phyloP scores from a whole-genome alignment of 805 yeast genomes.

The Saccharomycopsis guyanensis region DNA sequence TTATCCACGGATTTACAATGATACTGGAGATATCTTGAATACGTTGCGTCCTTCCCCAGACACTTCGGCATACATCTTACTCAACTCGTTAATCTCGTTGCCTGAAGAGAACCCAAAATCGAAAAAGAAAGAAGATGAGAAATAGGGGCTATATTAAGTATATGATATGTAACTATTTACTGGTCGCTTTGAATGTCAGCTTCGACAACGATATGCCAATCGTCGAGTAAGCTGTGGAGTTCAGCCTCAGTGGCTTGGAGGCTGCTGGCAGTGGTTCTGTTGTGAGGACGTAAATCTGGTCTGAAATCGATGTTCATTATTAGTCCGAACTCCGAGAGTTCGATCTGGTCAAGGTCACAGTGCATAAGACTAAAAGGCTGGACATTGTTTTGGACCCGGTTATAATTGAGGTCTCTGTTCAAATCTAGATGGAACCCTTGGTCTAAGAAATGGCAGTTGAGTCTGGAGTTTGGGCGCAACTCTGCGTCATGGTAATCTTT shows the following conservation, averaged over 20 bases:
- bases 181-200: too few species aligned
- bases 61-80: slow-evolving; percentile 13
- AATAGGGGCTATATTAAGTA: too few species aligned
- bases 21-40: slow-evolving; percentile 15
- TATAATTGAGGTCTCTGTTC: slow-evolving; percentile 6
- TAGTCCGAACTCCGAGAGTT: slow-evolving; percentile 9
- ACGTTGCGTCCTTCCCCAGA: slow-evolving; percentile 13
- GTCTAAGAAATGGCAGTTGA: slow-evolving; percentile 7
- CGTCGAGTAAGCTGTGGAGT: background rate
- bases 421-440: background rate
- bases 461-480: background rate
- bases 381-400: background rate
- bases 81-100: slow-evolving; percentile 11
- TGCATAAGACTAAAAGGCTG: slow-evolving; percentile 4
- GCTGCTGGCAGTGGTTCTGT: too few species aligned
- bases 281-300: too few species aligned
- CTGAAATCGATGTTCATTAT: slow-evolving; percentile 12
- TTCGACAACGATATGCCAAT: too few species aligned
- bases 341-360: slow-evolving; percentile 4
- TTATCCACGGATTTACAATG: slow-evolving; percentile 13
- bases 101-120: background rate
- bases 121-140: background rate
- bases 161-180: too few species aligned
- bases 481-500: too few species aligned
- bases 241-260: too few species aligned